A percentile compares a stretch with the other conserved stretches of the same genome.
These are phyloP conservation scores for Buxus sempervirens DNA, from an alignment of 164 flowering plant genomes.

Conservation along the genomic window DNA sequence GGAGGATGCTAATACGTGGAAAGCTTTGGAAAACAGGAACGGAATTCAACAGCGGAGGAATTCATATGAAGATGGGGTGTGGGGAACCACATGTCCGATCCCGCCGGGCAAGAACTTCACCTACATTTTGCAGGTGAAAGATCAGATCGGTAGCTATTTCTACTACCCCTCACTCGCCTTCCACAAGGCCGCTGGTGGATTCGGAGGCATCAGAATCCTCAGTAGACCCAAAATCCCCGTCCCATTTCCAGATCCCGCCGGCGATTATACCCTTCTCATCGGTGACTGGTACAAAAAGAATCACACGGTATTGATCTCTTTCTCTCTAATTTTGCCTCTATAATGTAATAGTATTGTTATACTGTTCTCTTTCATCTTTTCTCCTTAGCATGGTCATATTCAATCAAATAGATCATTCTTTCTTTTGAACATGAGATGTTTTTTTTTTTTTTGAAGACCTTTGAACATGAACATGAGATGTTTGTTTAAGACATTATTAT, in stretches of 20 bases:
- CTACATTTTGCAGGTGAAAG: constrained; percentile 81
- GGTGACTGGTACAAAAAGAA: constrained; percentile 86
- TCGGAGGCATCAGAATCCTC: constrained; percentile 72
- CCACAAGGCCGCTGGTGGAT: constrained; percentile 93
- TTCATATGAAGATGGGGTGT: constrained; percentile 74
- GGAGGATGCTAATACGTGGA: too few species aligned
- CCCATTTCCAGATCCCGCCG: constrained; percentile 71
- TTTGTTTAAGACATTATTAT: too few species aligned
- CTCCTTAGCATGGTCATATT: too few species aligned
- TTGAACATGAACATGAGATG: too few species aligned
- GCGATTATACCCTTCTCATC: constrained; percentile 66
- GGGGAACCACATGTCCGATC: constrained; percentile 85
- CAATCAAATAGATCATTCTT: too few species aligned
- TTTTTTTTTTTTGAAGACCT: too few species aligned
- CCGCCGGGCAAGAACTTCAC: constrained; percentile 87
- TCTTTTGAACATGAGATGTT: not conserved
- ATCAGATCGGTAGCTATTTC: constrained; percentile 85
- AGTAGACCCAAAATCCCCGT: constrained; percentile 82
- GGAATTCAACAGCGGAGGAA: constrained; percentile 83
- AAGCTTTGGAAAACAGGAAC: constrained; percentile 35
- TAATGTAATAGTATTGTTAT: too few species aligned
- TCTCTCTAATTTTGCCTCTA: not conserved
- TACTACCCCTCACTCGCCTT: constrained; percentile 82
- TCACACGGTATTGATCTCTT: constrained; percentile 57
- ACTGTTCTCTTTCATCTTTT: too few species aligned